These are phyloP conservation scores for Crucihimalaya himalaica DNA, from an alignment of 345 rosid genomes.

Conservation along the genomic window DNA sequence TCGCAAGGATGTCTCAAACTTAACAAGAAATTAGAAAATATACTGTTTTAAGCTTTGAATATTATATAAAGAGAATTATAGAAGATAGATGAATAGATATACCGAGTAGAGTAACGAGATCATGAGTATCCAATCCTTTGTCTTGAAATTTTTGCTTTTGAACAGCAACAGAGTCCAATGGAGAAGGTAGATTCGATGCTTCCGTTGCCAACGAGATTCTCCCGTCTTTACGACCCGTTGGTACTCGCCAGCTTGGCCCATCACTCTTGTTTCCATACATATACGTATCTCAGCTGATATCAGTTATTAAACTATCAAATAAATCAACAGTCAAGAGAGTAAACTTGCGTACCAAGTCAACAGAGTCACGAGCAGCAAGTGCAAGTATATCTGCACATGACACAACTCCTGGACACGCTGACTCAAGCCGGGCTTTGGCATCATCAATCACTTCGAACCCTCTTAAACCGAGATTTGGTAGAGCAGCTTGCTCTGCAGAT, in stretches of 20 bases:
- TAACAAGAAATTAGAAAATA: neutral
- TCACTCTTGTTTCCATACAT: conserved; percentile 44
- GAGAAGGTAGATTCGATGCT: conserved; percentile 60
- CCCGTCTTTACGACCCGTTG: conserved; percentile 80
- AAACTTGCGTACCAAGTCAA: conserved; percentile 42
- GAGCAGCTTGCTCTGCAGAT: conserved; percentile 47
- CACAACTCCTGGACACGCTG: conserved; percentile 53
- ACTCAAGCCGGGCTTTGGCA: conserved; percentile 55
- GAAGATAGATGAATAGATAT: conserved; percentile 4
- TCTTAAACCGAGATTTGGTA: conserved; percentile 37
- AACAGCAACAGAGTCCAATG: conserved; percentile 52
- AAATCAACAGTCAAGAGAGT: too few species aligned
- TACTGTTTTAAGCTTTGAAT: neutral
- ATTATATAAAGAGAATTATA: neutral
- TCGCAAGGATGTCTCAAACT: neutral
- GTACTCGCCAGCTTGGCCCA: conserved; percentile 75
- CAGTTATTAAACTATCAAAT: neutral
- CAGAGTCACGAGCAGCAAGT: conserved; percentile 59
- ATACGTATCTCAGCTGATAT: neutral
- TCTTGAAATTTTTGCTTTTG: conserved; percentile 68
- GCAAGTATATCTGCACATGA: conserved; percentile 64
- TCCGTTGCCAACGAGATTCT: conserved; percentile 57
- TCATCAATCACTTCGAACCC: conserved; percentile 57
- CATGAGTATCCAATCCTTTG: conserved; percentile 62
- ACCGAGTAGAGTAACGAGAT: conserved; percentile 76